Evolutionary conservation across 768 basidiomycete genomes (phyloP).

Genomic region (Lyophyllum semitale): DNA sequence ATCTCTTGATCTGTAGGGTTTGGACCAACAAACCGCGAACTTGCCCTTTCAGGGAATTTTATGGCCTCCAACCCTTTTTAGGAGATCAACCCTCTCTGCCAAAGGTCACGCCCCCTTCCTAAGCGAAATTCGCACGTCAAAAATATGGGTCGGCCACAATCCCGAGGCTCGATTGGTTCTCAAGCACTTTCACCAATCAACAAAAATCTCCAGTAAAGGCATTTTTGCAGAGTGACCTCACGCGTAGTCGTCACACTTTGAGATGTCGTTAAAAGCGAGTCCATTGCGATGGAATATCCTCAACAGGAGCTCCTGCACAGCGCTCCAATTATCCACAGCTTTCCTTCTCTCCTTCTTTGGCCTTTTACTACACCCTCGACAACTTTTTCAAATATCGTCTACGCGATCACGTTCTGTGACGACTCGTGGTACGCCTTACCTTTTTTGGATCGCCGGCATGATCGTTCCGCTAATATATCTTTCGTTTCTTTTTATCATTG

Average conservation of each 20-base stretch:
- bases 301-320: slow-evolving; percentile 13
- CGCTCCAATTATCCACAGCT: slow-evolving; percentile 5
- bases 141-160: slow-evolving; percentile 31
- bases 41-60: slow-evolving; percentile 18
- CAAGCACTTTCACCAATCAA: slow-evolving; percentile 19
- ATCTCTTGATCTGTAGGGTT: slow-evolving; percentile 8
- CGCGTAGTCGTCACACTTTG: slow-evolving; percentile 13
- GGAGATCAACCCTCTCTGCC: slow-evolving; percentile 8
- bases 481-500: slow-evolving; percentile 4
- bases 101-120: slow-evolving; percentile 1
- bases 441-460: slow-evolving; percentile 11
- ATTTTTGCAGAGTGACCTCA: slow-evolving; percentile 19
- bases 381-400: slow-evolving; percentile 4
- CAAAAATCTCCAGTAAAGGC: slow-evolving; percentile 16
- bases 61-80: slow-evolving; percentile 2
- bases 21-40: slow-evolving; percentile 13
- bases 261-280: slow-evolving; percentile 19
- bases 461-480: slow-evolving; percentile 15
- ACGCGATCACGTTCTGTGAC: slow-evolving; percentile 20
- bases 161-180: slow-evolving; percentile 23
- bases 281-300: slow-evolving; percentile 7
- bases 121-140: slow-evolving; percentile 21
- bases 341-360: background rate
- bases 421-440: slow-evolving; percentile 15
- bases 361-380: background rate